These are phyloP conservation scores for Kodamaea suecica DNA, from an alignment of 1,139 yeast species.

Conservation along the genomic window DNA sequence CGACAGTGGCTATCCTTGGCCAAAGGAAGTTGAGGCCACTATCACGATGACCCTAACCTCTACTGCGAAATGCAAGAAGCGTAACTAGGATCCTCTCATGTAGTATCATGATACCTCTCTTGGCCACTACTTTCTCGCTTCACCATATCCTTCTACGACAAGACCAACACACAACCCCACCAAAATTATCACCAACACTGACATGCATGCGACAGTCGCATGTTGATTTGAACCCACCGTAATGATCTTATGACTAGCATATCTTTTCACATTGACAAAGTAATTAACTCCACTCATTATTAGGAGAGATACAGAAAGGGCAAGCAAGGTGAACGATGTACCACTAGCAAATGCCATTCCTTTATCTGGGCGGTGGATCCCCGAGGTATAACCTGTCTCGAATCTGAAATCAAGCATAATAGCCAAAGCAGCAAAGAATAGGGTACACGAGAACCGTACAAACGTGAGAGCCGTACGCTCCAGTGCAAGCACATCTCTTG, in stretches of 20 bases:
- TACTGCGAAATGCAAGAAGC: no score
- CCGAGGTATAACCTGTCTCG: constrained; percentile 25
- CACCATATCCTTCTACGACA: constrained; percentile 38
- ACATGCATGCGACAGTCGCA: constrained; percentile 37
- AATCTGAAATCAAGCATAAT: constrained; percentile 50
- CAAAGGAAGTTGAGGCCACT: no score
- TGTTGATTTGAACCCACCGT: constrained; percentile 35
- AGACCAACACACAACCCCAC: constrained; percentile 44
- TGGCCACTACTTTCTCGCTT: constrained; percentile 13
- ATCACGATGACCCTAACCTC: no score
- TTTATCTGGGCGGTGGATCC: constrained; percentile 6
- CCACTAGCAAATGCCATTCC: constrained; percentile 25
- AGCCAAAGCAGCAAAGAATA: constrained; percentile 52
- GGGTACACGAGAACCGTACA: constrained; percentile 48
- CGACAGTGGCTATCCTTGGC: no score
- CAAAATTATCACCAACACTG: constrained; percentile 39
- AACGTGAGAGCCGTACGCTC: constrained; percentile 58
- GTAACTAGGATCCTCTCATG: no score
- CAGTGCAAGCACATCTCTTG: constrained; percentile 59
- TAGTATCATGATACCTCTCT: no score
- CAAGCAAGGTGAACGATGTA: constrained; percentile 39
- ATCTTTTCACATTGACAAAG: constrained; percentile 43
- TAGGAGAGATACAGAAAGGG: constrained; percentile 40
- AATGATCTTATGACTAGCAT: constrained; percentile 41
- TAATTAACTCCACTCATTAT: constrained; percentile 45